These are phyloP conservation scores for Bryoglossum gracile DNA, from an alignment of 495 filamentous ascomycete species.

Conservation along the genomic window DNA sequence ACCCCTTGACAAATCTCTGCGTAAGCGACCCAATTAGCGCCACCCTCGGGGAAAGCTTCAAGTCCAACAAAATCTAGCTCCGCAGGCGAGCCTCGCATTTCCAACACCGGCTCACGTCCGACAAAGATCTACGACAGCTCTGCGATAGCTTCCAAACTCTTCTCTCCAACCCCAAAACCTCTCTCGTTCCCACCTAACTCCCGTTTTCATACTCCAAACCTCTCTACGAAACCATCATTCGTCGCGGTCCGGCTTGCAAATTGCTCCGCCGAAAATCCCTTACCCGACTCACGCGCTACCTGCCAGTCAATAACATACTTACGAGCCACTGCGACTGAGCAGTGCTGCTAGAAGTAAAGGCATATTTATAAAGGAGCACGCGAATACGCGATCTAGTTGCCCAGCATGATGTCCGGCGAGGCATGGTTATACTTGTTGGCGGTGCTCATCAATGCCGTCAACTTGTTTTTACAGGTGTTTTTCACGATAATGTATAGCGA, in stretches of 20 bases:
- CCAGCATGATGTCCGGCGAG: conserved; percentile 88
- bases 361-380: not conserved
- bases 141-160: conserved; percentile 12
- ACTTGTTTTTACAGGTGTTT: conserved; percentile 99
- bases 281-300: not conserved
- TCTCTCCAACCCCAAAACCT: not conserved
- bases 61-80: conserved; percentile 8
- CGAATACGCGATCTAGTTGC: conserved; percentile 7
- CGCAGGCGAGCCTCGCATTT: conserved; percentile 18
- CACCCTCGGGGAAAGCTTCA: not conserved
- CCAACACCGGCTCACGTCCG: conserved; percentile 10
- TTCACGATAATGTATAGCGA: conserved; percentile 99
- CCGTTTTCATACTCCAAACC: too few species aligned
- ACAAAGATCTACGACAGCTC: not conserved
- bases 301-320: not conserved
- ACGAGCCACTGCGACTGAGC: not conserved
- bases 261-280: not conserved
- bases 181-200: too few species aligned
- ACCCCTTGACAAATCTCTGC: conserved; percentile 14
- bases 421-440: conserved; percentile 98
- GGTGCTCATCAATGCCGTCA: conserved; percentile 99
- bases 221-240: too few species aligned
- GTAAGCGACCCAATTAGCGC: conserved; percentile 15
- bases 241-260: too few species aligned
- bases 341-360: not conserved